These are phyloP conservation scores for Microsporum audouinii DNA, from an alignment of 2,329 filamentous ascomycete species.

Conservation along the genomic window DNA sequence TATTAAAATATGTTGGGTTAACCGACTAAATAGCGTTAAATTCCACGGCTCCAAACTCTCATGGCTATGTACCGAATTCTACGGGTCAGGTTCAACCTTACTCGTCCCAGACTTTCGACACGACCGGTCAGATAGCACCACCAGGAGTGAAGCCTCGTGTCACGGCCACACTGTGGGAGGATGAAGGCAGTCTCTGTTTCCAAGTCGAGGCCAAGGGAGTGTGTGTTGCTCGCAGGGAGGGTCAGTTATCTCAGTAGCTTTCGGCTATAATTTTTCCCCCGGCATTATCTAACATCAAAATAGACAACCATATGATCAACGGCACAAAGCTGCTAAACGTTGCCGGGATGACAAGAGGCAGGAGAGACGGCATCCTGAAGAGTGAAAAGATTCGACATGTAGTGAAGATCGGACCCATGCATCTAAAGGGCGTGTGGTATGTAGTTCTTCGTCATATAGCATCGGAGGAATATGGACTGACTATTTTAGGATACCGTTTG, in stretches of 20 bases:
- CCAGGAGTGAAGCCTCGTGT: constrained; percentile 93
- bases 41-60: constrained; percentile 23
- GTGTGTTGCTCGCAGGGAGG: constrained; percentile 87
- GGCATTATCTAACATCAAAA: background rate
- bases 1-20: background rate
- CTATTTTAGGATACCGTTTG: constrained; percentile 75
- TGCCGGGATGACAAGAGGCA: constrained; percentile 92
- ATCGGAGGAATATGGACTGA: background rate
- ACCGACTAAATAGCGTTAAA: constrained; percentile 6
- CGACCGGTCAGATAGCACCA: constrained; percentile 83
- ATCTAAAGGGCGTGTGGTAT: constrained; percentile 90
- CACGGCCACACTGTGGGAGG: constrained; percentile 94
- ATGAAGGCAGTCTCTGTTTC: constrained; percentile 94
- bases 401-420: constrained; percentile 98
- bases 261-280: background rate
- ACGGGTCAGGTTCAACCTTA: constrained; percentile 33
- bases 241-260: constrained; percentile 37
- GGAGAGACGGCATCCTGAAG: constrained; percentile 91
- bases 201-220: constrained; percentile 95
- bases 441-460: background rate
- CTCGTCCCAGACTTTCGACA: constrained; percentile 54
- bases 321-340: constrained; percentile 95
- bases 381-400: constrained; percentile 95
- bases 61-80: constrained; percentile 31
- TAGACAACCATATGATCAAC: constrained; percentile 99